phyloP scores from a whole-genome alignment of 257 asterid genomes.

The Solanum okadae region DNA sequence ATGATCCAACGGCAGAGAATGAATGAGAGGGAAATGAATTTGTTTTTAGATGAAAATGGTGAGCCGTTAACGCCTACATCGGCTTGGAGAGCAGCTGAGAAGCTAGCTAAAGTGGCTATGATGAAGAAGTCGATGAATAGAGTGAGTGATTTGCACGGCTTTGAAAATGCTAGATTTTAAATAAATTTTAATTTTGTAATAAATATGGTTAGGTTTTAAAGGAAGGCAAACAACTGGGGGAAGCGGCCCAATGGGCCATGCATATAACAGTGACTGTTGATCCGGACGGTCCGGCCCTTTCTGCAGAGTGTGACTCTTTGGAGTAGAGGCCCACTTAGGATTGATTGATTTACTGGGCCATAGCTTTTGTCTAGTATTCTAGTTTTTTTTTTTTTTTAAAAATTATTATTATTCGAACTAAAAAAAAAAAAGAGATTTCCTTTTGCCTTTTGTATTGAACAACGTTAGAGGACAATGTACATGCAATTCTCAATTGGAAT shows the following conservation, averaged over 20 bases:
- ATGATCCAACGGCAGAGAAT: slow-evolving; percentile 22
- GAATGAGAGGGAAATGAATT: slow-evolving; percentile 24
- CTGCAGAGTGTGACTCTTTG: slow-evolving; percentile 2
- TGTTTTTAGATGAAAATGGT: slow-evolving; percentile 44
- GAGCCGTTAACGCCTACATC: slow-evolving; percentile 76
- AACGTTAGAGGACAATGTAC: not conserved
- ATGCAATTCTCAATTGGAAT: not conserved
- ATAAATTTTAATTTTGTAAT: not conserved
- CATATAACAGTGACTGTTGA: slow-evolving; percentile 5
- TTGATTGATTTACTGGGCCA: slow-evolving; percentile 18
- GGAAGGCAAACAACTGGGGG: not conserved
- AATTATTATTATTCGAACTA: not conserved
- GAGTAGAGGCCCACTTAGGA: slow-evolving; percentile 9
- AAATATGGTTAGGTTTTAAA: not conserved
- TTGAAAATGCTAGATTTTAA: slow-evolving; percentile 86
- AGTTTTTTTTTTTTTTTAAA: not conserved
- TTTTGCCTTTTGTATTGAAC: not conserved
- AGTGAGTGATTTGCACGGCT: slow-evolving; percentile 75
- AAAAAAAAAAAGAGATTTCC: not conserved
- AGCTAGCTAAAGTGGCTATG: slow-evolving; percentile 43
- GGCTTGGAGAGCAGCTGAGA: slow-evolving; percentile 72
- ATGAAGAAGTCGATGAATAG: slow-evolving; percentile 37
- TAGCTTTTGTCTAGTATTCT: not conserved
- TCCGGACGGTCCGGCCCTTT: slow-evolving; percentile 26
- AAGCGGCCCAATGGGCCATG: slow-evolving; percentile 7